Percentiles rank a stretch among this genome's conserved stretches.
Conservation (phyloP, 371 early-diverging fungal species). For the Rhizoclosmatium hyalinum region DNA sequence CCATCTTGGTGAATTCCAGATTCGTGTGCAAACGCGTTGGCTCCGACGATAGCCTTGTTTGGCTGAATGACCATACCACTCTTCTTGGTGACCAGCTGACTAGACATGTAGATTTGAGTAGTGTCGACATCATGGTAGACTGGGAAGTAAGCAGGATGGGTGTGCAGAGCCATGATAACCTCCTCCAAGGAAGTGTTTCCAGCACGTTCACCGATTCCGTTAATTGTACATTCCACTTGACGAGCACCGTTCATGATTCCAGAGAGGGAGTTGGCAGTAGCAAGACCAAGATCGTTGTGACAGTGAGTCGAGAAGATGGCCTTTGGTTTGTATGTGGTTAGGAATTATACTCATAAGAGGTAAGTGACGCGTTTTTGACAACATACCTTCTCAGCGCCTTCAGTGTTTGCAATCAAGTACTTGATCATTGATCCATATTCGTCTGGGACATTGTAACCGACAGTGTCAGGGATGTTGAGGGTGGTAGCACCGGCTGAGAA, state of each 20-base stretch:
- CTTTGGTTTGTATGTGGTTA: constrained; percentile 27
- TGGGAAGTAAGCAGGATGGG: constrained; percentile 83
- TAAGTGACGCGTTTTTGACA: neutral
- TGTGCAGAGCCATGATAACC: constrained; percentile 91
- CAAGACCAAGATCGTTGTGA: constrained; percentile 96
- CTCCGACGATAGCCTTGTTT: constrained; percentile 97
- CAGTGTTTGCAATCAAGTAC: constrained; percentile 78
- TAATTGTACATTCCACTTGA: constrained; percentile 96
- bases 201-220: constrained; percentile 98
- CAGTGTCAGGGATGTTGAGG: constrained; percentile 96
- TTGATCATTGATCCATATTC: constrained; percentile 87
- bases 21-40: constrained; percentile 97
- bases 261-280: constrained; percentile 94
- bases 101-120: constrained; percentile 80
- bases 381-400: constrained; percentile 70
- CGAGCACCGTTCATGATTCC: constrained; percentile 90
- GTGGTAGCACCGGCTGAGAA: constrained; percentile 87
- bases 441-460: constrained; percentile 91
- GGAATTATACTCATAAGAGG: neutral
- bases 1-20: constrained; percentile 98
- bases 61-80: constrained; percentile 95
- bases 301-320: constrained; percentile 93
- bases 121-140: constrained; percentile 91
- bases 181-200: constrained; percentile 97
- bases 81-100: constrained; percentile 83